phyloP scores from a whole-genome alignment of 2,329 filamentous ascomycete genomes.

The Sclerotinia subarctica region DNA sequence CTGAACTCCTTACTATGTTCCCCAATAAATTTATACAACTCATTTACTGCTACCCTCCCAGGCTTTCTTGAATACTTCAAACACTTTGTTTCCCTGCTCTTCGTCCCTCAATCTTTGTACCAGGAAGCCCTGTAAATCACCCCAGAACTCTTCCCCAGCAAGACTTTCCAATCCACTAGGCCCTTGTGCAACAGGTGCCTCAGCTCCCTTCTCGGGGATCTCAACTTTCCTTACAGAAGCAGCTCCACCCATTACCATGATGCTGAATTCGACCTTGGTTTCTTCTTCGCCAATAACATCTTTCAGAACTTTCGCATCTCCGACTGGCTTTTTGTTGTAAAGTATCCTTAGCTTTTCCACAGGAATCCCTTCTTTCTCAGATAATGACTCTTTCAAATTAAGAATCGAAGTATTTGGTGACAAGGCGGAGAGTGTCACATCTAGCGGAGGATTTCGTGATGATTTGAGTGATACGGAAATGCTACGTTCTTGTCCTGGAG shows the following conservation, averaged over 20 bases:
- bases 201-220: slow-evolving; percentile 38
- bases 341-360: slow-evolving; percentile 83
- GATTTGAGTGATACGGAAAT: slow-evolving; percentile 67
- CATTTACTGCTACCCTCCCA: slow-evolving; percentile 38
- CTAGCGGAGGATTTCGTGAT: slow-evolving; percentile 69
- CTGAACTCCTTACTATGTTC: slow-evolving; percentile 30
- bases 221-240: slow-evolving; percentile 44
- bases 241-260: slow-evolving; percentile 84
- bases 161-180: slow-evolving; percentile 59
- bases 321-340: slow-evolving; percentile 80
- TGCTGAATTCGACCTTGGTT: slow-evolving; percentile 66
- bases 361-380: slow-evolving; percentile 58
- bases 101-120: slow-evolving; percentile 74
- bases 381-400: slow-evolving; percentile 71
- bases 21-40: slow-evolving; percentile 12
- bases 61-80: slow-evolving; percentile 64
- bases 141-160: slow-evolving; percentile 76
- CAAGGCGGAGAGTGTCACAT: slow-evolving; percentile 62
- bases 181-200: slow-evolving; percentile 47
- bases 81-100: slow-evolving; percentile 59
- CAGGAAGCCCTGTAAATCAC: slow-evolving; percentile 77
- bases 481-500: slow-evolving; percentile 52
- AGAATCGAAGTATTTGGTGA: slow-evolving; percentile 69
- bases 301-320: slow-evolving; percentile 71
- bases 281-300: slow-evolving; percentile 63